Base-by-base conservation (phyloP, 2,329 filamentous ascomycete species). In the Corinectria fuckeliana region DNA sequence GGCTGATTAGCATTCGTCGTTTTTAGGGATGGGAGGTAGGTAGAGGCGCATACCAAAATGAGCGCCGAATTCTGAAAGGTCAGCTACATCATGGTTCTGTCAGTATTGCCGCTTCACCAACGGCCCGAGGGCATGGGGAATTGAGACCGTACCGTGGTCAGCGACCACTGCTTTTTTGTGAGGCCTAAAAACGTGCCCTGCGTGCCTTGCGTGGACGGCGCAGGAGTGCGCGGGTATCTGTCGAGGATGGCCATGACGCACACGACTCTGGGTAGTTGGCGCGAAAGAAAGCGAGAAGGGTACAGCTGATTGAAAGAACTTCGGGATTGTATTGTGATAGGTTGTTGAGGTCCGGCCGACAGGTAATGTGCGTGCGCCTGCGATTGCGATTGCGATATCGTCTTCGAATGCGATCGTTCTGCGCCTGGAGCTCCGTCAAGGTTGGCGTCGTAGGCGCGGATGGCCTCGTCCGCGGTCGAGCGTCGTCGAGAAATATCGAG, bases 51-150 rank as follows among this genome's bases (percentile, higher is more conserved):
- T 80, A 90, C 87, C 66, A 94, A 79, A 61, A 92, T 92, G 61
- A 93, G 81, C 23, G 88, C 89, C 7, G 90, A 92, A 74, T 93
- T 93, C 79, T 93, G 75, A 52, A 77, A 87, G 25, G 88, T 92
- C 71, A 94, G 83, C 91, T 93, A 45, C 11, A 44, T 18, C 50
- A 61, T 34, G 28, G n/a, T 23, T 25, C 34, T 16, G 54, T 66
- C 52, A 69, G 62, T 54, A 63, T 39, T 13, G 30, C 21, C 5
- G 16, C 41, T 38, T 41, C 14, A 26, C 48, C 6, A 28, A 50
- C 32, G 18, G 8, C 23, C 28, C 36, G 23, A 30, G 41, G 25
- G 5, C 41, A 41, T 18, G n/a, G 9, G 8, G 21, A n/a, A 52
- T 41, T 25, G 20, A 32, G 38, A 10, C 3, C 61, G 18, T 61